These are phyloP conservation scores for Phytophthora meadii DNA, from an alignment of 352 stramenopile genomes.

Conservation along the genomic window DNA sequence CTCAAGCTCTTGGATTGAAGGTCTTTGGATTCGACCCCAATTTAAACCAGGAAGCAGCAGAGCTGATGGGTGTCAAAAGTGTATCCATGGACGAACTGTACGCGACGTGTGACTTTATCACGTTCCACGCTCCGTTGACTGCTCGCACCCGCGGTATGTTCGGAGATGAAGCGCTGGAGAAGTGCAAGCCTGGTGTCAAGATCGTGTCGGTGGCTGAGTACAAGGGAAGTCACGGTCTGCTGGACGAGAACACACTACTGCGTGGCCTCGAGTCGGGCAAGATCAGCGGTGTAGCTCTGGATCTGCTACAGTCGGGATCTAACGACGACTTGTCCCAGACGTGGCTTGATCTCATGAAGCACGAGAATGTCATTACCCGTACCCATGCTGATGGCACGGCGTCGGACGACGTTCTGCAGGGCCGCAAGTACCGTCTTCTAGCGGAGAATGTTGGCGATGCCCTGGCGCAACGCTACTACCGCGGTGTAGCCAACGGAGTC, in stretches of 20 bases:
- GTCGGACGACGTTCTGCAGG: constrained; percentile 78
- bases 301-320: constrained; percentile 60
- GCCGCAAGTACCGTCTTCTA: constrained; percentile 77
- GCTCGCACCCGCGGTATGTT: constrained; percentile 92
- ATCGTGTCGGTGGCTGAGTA: constrained; percentile 88
- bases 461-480: constrained; percentile 72
- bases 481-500: constrained; percentile 82
- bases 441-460: constrained; percentile 83
- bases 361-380: constrained; percentile 89
- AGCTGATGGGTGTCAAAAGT: constrained; percentile 70
- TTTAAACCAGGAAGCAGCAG: constrained; percentile 69
- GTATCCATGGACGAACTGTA: constrained; percentile 73
- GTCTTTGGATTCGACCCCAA: constrained; percentile 81
- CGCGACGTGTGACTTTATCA: constrained; percentile 90
- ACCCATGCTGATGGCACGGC: constrained; percentile 91
- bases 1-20: constrained; percentile 69
- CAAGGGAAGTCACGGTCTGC: constrained; percentile 71
- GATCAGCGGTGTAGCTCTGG: constrained; percentile 86
- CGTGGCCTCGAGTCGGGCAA: constrained; percentile 71
- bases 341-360: constrained; percentile 79
- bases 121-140: constrained; percentile 96
- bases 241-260: constrained; percentile 86
- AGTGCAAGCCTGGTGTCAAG: constrained; percentile 92
- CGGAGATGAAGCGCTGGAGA: constrained; percentile 70
- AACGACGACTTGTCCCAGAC: constrained; percentile 41